Base-by-base conservation (phyloP, 202 grass and related monocot species). In the Carex arenaria region DNA sequence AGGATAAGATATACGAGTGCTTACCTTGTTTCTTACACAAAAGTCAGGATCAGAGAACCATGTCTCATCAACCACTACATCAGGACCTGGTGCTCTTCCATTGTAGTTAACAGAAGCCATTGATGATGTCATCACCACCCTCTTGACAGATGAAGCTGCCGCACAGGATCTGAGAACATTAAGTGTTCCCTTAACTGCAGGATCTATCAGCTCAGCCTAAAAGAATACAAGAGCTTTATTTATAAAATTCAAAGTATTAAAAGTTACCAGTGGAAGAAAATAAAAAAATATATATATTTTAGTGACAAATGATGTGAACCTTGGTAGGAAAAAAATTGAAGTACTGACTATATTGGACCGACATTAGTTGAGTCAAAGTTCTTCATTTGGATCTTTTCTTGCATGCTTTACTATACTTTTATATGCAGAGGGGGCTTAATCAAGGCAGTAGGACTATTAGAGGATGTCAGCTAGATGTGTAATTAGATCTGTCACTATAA, bases 121-220 rank as follows among this genome's bases (percentile, higher is more conserved):
- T 15, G 87, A 89, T 60, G 87, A 89, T 67, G 87, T 89, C 63
- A 89, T 28, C 26, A 89, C 81, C 53, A 87, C 86, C 71, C 80
- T 84, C 67, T 80, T 87, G 22, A 84, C 31, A 6, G 86, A 84
- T 45, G 61, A 61, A 36, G 63, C 38, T 79, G 80, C 84, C 9
- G 10, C 57, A 42, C 86, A 87, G 30, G 86, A 87, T 69, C 52
- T 45, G 49, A 87, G 67, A 78, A 87, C 86, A 87, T 80, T 87
- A 20, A 87, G 69, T 60, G 86, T 87, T 20, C 86, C 86, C 60
- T 87, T 80, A 28, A 87, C 18, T 67, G 86, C 86, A 34, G 86
- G 86, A 43, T 87, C 86, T 59, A 87, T 78, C 22, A 88, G 12
- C 18, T 88, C 86, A 36, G 86, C 47, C 86, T 88, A 52, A 56